Base-by-base conservation (phyloP, 805 yeast genomes). In the Groenewaldozyma tartarivorans region DNA sequence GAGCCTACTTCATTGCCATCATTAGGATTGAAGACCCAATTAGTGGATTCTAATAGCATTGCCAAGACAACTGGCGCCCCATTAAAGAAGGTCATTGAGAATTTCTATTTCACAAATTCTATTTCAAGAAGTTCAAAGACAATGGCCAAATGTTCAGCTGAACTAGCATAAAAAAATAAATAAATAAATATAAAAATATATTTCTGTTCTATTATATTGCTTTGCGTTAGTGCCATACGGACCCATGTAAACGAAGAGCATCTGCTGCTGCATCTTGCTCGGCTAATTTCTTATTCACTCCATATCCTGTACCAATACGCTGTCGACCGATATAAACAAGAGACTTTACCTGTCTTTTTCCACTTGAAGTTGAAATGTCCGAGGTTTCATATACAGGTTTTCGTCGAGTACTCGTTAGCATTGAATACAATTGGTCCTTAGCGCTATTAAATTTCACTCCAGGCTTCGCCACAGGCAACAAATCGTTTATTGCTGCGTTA, bases 31-130 rank as follows among this genome's bases (percentile, higher is more conserved):
- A 66, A 67, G 42, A 64, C 71, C 24, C 55, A 56, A 47, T 51
- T 64, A 33, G 60, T 62, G 21, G 57, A 57, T 40, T 50, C 59
- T 35, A 55, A 52, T 45, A 51, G 61, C 27, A 50, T 61, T 24
- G 66, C 71, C 53, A 52, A 60, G 15, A 64, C 73, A 33, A 55
- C 67, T 26, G 75, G 76, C 26, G 61, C 60, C 20, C 66, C 71
- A 40, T 72, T 85, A 57, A 70, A 69, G 61, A 77, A 79, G 61
- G 87, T 87, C 43, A 78, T 84, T 56, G 75, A 74, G 51, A 82
- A 84, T 75, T 84, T 81, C 62, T 84, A 85, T 69, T 81, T 84
- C 72, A 84, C 95, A 27, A 90, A 85, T 61, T 84, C 82, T 47
- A 80, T 84, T 51, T 80, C 94, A 19, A 75, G 94, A 68, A 76